Conservation (phyloP, 179 eudicot genomes). For the Sideroxylon spinosum region DNA sequence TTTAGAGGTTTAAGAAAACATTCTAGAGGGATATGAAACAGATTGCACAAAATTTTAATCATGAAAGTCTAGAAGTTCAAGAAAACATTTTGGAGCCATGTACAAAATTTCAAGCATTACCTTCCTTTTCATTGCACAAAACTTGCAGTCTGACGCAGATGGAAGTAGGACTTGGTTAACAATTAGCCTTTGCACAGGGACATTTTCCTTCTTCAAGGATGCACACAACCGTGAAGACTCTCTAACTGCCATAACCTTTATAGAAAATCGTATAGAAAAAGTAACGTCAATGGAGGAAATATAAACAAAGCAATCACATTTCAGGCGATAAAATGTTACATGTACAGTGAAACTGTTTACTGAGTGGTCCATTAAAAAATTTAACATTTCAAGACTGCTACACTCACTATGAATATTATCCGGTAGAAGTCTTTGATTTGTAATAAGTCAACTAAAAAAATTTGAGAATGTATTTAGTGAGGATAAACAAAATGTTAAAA, state of each 20-base stretch:
- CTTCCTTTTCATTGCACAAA: conserved; percentile 92
- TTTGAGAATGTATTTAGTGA: no score
- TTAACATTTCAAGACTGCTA: not conserved
- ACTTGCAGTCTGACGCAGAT: conserved; percentile 91
- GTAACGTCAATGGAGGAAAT: not conserved
- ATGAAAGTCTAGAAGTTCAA: not conserved
- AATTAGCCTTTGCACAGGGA: conserved; percentile 83
- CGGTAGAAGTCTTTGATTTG: no score
- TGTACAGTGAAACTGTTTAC: not conserved
- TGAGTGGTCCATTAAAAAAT: not conserved
- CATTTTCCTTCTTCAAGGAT: conserved; percentile 78
- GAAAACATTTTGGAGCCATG: not conserved
- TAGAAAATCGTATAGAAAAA: not conserved
- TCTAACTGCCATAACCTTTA: conserved; percentile 81
- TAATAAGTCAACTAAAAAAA: no score
- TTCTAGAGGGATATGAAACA: not conserved
- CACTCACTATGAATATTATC: not conserved
- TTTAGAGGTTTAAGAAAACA: no score
- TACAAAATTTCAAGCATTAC: conserved; percentile 25
- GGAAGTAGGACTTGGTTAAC: conserved; percentile 90
- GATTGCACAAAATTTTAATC: not conserved
- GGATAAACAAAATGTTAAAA: not conserved
- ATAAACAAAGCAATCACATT: not conserved
- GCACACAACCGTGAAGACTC: conserved; percentile 85
- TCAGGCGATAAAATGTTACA: not conserved